Evolutionary conservation across 2,329 filamentous ascomycete species (phyloP), one percentile per base, ranked within the genome.

Genomic region (Venturiaceae sp.): DNA sequence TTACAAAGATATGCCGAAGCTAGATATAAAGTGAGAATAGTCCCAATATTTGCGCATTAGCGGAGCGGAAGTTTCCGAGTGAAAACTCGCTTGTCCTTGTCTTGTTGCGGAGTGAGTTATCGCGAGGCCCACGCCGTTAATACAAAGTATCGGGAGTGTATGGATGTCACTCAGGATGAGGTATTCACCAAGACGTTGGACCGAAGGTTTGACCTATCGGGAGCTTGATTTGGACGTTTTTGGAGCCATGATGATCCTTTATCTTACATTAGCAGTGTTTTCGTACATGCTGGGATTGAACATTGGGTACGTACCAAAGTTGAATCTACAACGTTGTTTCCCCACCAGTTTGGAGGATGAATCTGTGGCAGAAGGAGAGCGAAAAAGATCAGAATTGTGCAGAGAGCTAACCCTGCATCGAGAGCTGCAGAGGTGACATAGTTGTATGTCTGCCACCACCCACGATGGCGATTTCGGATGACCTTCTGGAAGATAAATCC

Each of bases 371-470:
- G 68, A 58, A 83, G 82, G 30, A 90, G 72, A 1, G 83, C 79
- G 63, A 88, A 82, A 74, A 90, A 88, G 59, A 90, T 85, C 60
- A 90, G 68, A 34, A 90, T 78, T 0, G 85, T 85, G 36, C 79
- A 81, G 21, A 89, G 69, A 13, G 85, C 82, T 5, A 88, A 76
- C 5, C 86, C 86, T 53, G 80, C 81, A 69, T 90, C 87, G 37
- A 90, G 74, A 1, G 83, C 87, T 0, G 86, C 86, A 21, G 85
- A 88, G 0, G 85, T 83, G 66, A 89, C 79, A 68, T 90, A 90
- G 74, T 90, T 90, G 74, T 88, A 90, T 69, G 85, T 83, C 69
- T 86, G 75, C 87, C 87, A 90, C 87, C 86, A 90, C 36, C 84
- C 86, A 3, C 78, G 81, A 71, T 80, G 86, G 61, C 81, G 78